Conservation (phyloP, 495 filamentous ascomycete species). For the Achaetomiella virescens region DNA sequence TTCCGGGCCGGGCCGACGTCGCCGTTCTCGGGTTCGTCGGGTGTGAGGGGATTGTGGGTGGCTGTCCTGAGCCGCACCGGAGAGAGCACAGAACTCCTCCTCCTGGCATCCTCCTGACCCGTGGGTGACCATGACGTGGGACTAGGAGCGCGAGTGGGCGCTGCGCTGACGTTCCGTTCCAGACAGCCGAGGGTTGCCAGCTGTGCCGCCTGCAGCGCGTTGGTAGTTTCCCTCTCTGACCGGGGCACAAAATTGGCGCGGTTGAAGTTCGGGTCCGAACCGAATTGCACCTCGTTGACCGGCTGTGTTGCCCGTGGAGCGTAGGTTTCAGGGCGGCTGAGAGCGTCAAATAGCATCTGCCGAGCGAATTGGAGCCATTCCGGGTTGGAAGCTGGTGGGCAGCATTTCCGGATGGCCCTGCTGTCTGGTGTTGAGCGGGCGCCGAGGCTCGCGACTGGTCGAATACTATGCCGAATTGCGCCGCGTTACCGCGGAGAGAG, state of each 20-base stretch:
- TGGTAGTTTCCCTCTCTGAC: slow-evolving; percentile 49
- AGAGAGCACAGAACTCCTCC: neutral
- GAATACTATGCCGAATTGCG: too few relatives aligned
- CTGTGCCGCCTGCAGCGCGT: slow-evolving; percentile 47
- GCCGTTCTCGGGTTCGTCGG: neutral
- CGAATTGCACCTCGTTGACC: slow-evolving; percentile 49
- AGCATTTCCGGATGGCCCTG: neutral
- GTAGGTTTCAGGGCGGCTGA: neutral
- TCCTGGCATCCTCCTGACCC: slow-evolving; percentile 1
- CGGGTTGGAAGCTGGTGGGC: neutral
- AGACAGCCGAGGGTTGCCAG: slow-evolving; percentile 51
- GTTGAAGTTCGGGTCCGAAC: slow-evolving; percentile 57
- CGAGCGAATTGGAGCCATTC: neutral
- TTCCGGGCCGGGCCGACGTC: slow-evolving; percentile 3
- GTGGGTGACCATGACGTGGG: slow-evolving; percentile 39
- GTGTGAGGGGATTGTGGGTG: neutral
- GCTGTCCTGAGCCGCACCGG: neutral
- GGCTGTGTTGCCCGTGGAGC: slow-evolving; percentile 14
- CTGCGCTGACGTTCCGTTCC: slow-evolving; percentile 44
- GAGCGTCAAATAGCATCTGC: neutral
- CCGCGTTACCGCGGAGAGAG: neutral
- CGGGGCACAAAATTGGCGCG: slow-evolving; percentile 51
- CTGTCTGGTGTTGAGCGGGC: neutral
- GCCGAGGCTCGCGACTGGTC: too few relatives aligned
- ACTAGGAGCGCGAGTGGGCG: slow-evolving; percentile 54